Evolutionary conservation across 2,329 filamentous ascomycete species (phyloP).

Genomic region (Tolypocladium pustulatum): DNA sequence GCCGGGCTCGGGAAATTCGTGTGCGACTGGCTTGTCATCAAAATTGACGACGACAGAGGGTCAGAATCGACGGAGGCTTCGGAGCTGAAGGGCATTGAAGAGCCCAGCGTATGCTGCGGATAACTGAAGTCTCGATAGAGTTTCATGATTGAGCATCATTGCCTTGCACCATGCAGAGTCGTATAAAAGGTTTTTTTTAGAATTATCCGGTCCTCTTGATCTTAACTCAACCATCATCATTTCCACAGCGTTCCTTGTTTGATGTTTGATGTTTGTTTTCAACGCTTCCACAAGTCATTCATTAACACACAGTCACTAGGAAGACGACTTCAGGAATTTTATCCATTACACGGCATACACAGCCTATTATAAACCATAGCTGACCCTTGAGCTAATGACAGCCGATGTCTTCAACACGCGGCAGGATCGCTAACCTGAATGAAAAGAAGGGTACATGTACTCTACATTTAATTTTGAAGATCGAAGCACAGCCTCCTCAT

Average conservation of each 20-base stretch:
- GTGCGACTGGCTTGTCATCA: slow-evolving; percentile 40
- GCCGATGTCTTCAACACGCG: background rate
- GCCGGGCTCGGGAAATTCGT: slow-evolving; percentile 41
- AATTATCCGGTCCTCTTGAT: too few relatives aligned
- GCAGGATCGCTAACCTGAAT: background rate
- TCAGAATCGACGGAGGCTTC: slow-evolving; percentile 11
- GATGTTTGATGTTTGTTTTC: too few relatives aligned
- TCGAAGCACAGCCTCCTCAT: background rate
- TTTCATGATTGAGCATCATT: background rate
- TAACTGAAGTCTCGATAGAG: background rate
- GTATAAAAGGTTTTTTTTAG: background rate
- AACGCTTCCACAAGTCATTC: background rate
- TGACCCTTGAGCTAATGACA: background rate
- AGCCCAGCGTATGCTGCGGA: slow-evolving; percentile 35
- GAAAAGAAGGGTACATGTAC: slow-evolving; percentile 1
- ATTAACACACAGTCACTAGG: background rate
- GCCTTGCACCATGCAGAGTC: background rate
- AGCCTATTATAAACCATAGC: background rate
- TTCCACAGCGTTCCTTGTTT: too few relatives aligned
- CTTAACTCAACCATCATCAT: too few relatives aligned
- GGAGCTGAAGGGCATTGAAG: slow-evolving; percentile 26
- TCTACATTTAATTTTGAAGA: background rate
- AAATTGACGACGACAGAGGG: slow-evolving; percentile 21
- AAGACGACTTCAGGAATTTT: background rate
- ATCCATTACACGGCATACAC: background rate